Conservation (phyloP, 176 grass and related monocot genomes). For the Carex parvula region DNA sequence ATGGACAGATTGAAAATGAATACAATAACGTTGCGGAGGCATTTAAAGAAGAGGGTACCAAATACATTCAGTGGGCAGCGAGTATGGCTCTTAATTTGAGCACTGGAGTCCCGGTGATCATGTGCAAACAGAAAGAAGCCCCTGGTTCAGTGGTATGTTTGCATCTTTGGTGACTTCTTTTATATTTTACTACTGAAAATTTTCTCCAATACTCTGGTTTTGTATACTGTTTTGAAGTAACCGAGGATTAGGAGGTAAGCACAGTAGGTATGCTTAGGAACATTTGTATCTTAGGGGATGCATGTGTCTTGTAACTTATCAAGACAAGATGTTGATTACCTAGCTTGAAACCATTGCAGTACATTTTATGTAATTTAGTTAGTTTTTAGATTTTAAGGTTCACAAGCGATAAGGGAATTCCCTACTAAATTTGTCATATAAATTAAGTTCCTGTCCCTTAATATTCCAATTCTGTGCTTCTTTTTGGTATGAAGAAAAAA, state of each 20-base stretch:
- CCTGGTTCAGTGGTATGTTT: conserved; percentile 77
- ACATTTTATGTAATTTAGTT: no score
- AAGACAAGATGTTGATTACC: no score
- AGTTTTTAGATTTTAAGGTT: no score
- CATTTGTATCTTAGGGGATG: no score
- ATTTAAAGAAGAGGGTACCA: conserved; percentile 42
- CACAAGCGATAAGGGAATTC: no score
- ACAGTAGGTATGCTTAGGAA: not conserved
- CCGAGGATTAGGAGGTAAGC: not conserved
- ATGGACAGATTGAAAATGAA: conserved; percentile 85
- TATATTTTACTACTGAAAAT: not conserved
- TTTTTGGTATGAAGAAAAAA: not conserved
- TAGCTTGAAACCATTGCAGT: no score
- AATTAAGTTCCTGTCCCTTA: not conserved
- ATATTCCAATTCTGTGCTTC: not conserved
- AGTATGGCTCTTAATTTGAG: conserved; percentile 54
- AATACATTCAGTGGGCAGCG: conserved; percentile 70
- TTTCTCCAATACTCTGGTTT: not conserved
- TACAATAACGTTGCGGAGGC: conserved; percentile 59
- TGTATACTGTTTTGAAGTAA: not conserved
- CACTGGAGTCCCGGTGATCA: conserved; percentile 74
- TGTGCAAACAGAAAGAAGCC: conserved; percentile 87
- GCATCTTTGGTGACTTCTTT: conserved; percentile 16
- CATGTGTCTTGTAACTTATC: no score
- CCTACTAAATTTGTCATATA: not conserved